Evolutionary conservation across 805 yeast genomes (phyloP).

Genomic region (Candida sanyiensis): DNA sequence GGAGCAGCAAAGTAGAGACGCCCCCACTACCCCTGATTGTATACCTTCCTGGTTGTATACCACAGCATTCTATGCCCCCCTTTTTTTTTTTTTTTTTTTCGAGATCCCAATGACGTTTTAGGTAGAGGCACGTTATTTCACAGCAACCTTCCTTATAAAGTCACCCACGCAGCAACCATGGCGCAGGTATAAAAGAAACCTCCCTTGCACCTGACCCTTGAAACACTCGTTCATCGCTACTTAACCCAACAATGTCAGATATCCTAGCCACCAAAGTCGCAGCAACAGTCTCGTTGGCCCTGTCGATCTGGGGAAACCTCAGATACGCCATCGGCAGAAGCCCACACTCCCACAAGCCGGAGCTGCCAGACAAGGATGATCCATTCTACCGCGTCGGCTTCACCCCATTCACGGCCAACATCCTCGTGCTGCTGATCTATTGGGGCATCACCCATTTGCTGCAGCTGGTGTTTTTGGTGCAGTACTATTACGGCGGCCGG

Average conservation of each 20-base stretch:
- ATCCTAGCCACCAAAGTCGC: constrained; percentile 34
- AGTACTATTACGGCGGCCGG: constrained; percentile 35
- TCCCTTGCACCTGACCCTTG: not conserved
- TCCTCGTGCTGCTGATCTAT: constrained; percentile 43
- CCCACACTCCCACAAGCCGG: constrained; percentile 11
- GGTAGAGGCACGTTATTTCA: no score
- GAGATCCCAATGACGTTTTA: no score
- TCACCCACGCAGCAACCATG: no score
- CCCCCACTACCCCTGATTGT: no score
- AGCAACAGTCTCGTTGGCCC: constrained; percentile 46
- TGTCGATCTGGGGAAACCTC: constrained; percentile 51
- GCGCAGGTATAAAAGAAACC: not conserved
- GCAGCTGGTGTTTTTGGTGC: constrained; percentile 47
- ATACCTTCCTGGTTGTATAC: no score
- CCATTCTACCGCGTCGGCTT: constrained; percentile 45
- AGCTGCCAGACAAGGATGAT: constrained; percentile 33
- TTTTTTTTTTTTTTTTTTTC: not conserved
- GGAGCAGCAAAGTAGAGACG: not conserved
- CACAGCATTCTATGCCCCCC: not conserved
- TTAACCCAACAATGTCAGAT: not conserved
- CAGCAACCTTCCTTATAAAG: not conserved
- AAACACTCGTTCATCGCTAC: no score
- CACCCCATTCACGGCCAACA: constrained; percentile 68
- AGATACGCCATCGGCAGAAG: constrained; percentile 53
- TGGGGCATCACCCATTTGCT: constrained; percentile 51